Conservation (phyloP, 805 yeast species). For the Soucietia sequanensis region DNA sequence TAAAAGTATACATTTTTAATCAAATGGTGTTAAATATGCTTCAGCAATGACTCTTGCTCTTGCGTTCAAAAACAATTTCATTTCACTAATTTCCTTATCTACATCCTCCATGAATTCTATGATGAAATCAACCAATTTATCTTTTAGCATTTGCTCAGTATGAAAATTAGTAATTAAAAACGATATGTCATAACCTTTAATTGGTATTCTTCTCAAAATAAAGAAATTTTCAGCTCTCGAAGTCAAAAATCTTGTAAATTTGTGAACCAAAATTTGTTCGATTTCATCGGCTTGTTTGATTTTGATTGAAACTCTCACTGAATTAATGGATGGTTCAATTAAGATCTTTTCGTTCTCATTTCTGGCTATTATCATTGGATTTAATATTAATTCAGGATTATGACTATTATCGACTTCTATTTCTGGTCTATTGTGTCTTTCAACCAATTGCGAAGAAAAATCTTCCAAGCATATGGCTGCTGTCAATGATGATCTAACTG, state of each 20-base stretch:
- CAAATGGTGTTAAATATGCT: constrained; percentile 88
- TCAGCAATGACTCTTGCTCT: constrained; percentile 98
- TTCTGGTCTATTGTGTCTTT: constrained; percentile 97
- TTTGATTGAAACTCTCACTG: constrained; percentile 84
- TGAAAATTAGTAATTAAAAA: constrained; percentile 92
- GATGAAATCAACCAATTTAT: constrained; percentile 91
- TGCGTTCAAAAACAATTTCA: constrained; percentile 94
- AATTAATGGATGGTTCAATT: constrained; percentile 92
- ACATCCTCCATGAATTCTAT: constrained; percentile 99
- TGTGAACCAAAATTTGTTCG: constrained; percentile 90
- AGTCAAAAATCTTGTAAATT: constrained; percentile 89
- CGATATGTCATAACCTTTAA: constrained; percentile 88
- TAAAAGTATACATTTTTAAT: no score
- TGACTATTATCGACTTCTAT: constrained; percentile 74
- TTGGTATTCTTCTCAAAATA: constrained; percentile 87
- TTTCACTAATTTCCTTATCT: constrained; percentile 96
- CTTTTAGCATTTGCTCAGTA: constrained; percentile 93
- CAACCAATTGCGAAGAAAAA: constrained; percentile 92
- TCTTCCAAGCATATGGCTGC: constrained; percentile 92
- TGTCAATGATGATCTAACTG: constrained; percentile 88
- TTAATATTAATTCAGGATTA: constrained; percentile 79
- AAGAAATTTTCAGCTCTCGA: constrained; percentile 95
- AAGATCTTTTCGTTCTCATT: constrained; percentile 90
- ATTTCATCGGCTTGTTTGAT: constrained; percentile 98
- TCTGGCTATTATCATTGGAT: constrained; percentile 87